Evolutionary conservation across 225 moss, liverwort and hornwort species (phyloP).

Genomic region (Pseudisothecium myosuroides): DNA sequence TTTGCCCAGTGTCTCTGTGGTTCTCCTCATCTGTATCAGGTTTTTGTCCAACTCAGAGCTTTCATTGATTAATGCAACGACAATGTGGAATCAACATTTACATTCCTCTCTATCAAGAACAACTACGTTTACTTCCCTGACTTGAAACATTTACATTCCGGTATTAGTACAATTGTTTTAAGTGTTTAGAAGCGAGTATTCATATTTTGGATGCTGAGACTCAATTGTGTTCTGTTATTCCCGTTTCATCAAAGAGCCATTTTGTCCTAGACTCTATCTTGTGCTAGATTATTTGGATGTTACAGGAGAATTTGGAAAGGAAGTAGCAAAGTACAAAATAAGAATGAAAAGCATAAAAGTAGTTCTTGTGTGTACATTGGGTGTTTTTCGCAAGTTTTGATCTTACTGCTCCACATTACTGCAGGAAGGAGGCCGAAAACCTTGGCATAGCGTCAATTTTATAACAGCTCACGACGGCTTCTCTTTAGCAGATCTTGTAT

Average conservation of each 20-base stretch:
- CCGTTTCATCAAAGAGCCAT: not conserved
- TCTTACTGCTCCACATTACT: not conserved
- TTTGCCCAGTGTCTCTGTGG: slow-evolving; percentile 92
- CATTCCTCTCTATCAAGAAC: not conserved
- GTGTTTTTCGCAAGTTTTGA: not conserved
- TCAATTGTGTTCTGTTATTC: not conserved
- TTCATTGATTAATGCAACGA: not conserved
- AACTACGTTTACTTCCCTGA: not conserved
- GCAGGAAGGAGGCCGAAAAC: slow-evolving; percentile 89
- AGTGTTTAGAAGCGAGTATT: not conserved
- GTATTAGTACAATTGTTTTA: not conserved
- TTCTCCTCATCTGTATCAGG: slow-evolving; percentile 84
- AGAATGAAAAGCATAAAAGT: not conserved
- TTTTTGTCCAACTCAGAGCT: slow-evolving; percentile 4
- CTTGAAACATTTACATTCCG: not conserved
- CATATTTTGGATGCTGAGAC: not conserved
- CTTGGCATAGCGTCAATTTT: slow-evolving; percentile 88
- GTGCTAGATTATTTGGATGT: not conserved
- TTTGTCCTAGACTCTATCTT: not conserved
- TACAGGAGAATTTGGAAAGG: not conserved
- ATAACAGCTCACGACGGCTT: slow-evolving; percentile 88
- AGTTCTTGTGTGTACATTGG: not conserved
- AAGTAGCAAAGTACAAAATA: not conserved
- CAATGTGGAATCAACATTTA: not conserved
- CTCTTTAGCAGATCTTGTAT: slow-evolving; percentile 77